Conservation (phyloP, 306 rosid species). For the Cicer pinnatifidum region DNA sequence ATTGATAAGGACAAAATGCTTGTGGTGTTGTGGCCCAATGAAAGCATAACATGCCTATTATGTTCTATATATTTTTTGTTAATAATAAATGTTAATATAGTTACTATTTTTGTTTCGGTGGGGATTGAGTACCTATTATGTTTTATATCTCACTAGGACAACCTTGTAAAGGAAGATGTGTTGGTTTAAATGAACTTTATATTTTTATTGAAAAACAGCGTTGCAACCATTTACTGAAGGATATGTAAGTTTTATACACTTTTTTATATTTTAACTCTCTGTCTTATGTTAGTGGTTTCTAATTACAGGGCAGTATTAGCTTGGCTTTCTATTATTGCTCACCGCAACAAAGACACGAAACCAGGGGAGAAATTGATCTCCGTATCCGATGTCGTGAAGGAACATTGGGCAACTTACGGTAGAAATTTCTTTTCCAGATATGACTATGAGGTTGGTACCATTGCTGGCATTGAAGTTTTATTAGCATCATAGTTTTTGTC, state of each 20-base stretch:
- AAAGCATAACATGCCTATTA: neutral
- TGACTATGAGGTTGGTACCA: constrained; percentile 76
- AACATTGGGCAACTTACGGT: constrained; percentile 93
- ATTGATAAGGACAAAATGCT: neutral
- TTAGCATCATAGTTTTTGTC: constrained; percentile 19
- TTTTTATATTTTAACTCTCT: neutral
- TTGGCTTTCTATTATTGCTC: constrained; percentile 93
- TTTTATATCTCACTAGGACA: neutral
- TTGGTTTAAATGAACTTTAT: neutral
- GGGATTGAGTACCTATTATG: neutral
- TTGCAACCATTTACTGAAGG: neutral
- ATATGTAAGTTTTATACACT: neutral
- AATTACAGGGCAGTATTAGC: constrained; percentile 92
- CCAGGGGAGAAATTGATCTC: constrained; percentile 79
- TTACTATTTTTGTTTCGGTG: too few relatives aligned
- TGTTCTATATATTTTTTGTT: neutral
- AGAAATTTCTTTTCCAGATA: constrained; percentile 94
- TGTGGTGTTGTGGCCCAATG: neutral
- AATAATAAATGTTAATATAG: too few relatives aligned
- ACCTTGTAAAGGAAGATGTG: too few relatives aligned
- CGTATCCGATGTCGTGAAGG: constrained; percentile 80
- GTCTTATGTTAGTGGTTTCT: constrained; percentile 39
- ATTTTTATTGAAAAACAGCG: constrained; percentile 1
- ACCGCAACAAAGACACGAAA: constrained; percentile 84
- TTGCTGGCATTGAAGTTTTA: constrained; percentile 29